These are phyloP conservation scores for Gastrodia elata DNA, from an alignment of 106 monocot species.

Conservation along the genomic window DNA sequence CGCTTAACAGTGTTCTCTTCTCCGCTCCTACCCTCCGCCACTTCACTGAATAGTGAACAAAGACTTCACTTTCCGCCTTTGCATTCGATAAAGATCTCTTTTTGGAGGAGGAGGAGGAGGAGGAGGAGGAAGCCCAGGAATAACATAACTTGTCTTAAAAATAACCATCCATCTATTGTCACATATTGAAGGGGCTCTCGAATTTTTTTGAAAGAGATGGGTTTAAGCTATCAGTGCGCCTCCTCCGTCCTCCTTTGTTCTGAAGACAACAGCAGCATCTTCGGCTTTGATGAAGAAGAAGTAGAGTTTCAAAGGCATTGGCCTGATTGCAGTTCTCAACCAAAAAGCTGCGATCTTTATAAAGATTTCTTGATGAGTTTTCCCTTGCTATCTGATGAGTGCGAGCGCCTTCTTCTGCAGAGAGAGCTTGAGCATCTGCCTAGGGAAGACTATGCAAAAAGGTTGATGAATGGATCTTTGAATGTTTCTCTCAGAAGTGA, in stretches of 20 bases:
- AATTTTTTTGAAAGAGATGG: conserved; percentile 17
- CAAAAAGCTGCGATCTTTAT: conserved; percentile 18
- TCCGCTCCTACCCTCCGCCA: background rate
- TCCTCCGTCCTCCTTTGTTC: conserved; percentile 42
- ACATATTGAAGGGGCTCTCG: background rate
- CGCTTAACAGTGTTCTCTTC: background rate
- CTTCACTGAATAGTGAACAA: background rate
- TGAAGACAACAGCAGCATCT: conserved; percentile 35
- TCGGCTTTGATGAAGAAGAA: conserved; percentile 20
- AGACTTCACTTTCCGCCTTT: background rate
- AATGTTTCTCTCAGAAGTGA: conserved; percentile 58
- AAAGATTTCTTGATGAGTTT: conserved; percentile 33
- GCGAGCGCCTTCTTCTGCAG: conserved; percentile 35
- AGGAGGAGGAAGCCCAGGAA: background rate
- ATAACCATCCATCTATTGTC: background rate
- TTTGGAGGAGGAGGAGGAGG: conserved; percentile 7
- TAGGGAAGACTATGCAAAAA: conserved; percentile 40
- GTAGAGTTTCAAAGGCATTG: conserved; percentile 14
- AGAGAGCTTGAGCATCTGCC: conserved; percentile 62
- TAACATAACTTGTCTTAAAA: background rate
- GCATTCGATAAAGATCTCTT: background rate
- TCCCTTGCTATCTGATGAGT: conserved; percentile 65
- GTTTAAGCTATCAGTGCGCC: conserved; percentile 36
- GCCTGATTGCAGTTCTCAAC: background rate
- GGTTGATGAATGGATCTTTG: conserved; percentile 43